A percentile compares a stretch with the other conserved stretches of the same genome.
These are phyloP conservation scores for Myrica gale DNA, from an alignment of 306 rosid genomes.

Conservation along the genomic window DNA sequence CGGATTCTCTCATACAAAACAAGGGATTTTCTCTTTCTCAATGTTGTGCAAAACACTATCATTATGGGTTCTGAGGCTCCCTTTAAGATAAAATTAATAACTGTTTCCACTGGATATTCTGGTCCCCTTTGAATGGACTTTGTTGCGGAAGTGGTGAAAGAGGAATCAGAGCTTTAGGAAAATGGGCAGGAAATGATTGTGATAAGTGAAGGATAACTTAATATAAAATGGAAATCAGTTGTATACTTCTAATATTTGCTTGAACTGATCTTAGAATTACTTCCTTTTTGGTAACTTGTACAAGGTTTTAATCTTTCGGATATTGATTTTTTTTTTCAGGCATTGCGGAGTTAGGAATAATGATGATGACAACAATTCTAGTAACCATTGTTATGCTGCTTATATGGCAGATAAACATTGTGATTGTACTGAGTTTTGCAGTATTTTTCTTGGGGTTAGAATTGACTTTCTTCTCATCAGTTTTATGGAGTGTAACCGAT, in stretches of 20 bases:
- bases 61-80: background rate
- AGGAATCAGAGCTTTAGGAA: background rate
- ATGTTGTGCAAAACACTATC: background rate
- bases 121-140: background rate
- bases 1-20: background rate
- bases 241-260: background rate
- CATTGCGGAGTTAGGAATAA: conserved; percentile 95
- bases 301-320: conserved; percentile 20
- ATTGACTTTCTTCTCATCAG: conserved; percentile 86
- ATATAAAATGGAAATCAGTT: background rate
- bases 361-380: conserved; percentile 95
- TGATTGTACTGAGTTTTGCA: conserved; percentile 61
- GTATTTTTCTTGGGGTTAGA: conserved; percentile 82
- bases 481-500: conserved; percentile 76
- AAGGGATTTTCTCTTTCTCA: background rate
- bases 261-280: background rate
- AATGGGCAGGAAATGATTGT: background rate
- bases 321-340: conserved; percentile 50
- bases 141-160: background rate
- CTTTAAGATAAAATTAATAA: background rate
- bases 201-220: background rate
- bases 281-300: background rate
- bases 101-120: background rate
- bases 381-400: conserved; percentile 96
- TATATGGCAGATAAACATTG: conserved; percentile 88